Evolutionary conservation across 129 eudicot genomes (phyloP), one percentile per base, ranked within the genome.

Genomic region (Centella asiatica): DNA sequence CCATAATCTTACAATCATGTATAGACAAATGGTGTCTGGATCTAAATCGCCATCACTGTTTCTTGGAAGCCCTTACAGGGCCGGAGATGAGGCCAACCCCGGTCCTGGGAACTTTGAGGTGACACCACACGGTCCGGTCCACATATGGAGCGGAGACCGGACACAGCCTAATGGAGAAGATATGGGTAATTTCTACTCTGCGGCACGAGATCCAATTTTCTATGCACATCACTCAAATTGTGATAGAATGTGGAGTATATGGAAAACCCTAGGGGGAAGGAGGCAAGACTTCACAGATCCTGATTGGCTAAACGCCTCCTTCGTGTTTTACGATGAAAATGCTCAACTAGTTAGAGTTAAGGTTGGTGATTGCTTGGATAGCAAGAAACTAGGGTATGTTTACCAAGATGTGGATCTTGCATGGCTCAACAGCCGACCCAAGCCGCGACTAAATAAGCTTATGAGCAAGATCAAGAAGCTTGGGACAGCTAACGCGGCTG

Each of bases 201-300:
- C 85, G 0, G 81, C 68, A 0, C 78, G 85, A 14, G 85, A 80
- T 68, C 75, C 79, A 0, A 47, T 80, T 1, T 80, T 80, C 50
- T 80, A 72, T 26, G 57, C 76, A 22, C 85, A 80, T 39, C 85
- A 80, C 39, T 68, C 78, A 6, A 80, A 80, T 67, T 64, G 72
- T 5, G 85, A 80, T 27, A 65, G 85, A 37, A 75, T 80, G 85
- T 80, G 85, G 85, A 60, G 67, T 5, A 11, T 71, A 9, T 75
- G 85, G 80, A 75, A 70, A 11, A 67, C 67, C 24, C 5, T 58
- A 48, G 36, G 20, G 4, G 80, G 85, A 0, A 73, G 71, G 2
- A 71, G 74, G 10, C 67, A 67, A 32, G 89, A 82, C 5, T 50
- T 68, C 23, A 39, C 60, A 9, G 77, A 74, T 44, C 17, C 62